Conservation (phyloP, 2,329 filamentous ascomycete species). For the Decorospora gaudefroyi region DNA sequence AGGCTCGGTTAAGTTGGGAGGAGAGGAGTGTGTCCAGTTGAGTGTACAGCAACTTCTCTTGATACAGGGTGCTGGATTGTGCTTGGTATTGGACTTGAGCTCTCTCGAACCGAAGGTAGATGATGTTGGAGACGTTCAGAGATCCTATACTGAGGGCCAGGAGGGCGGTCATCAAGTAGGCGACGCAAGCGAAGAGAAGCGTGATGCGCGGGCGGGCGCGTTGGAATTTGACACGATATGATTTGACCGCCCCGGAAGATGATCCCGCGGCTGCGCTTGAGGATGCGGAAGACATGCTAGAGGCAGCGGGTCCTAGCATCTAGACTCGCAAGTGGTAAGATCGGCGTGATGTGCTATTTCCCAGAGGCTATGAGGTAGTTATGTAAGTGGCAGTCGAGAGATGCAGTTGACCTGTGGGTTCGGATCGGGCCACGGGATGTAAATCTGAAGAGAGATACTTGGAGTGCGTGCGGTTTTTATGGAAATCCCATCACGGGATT, state of each 20-base stretch:
- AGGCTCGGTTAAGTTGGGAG: slow-evolving; percentile 10
- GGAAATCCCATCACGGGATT: too few species aligned
- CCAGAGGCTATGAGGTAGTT: too few species aligned
- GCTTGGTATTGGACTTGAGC: slow-evolving; percentile 9
- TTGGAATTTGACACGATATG: background rate
- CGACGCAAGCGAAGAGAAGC: slow-evolving; percentile 8
- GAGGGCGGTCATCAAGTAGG: slow-evolving; percentile 16
- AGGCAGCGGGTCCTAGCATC: too few species aligned
- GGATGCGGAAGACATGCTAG: background rate
- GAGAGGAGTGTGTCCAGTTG: slow-evolving; percentile 14
- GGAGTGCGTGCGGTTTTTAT: too few species aligned
- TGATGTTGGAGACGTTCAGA: slow-evolving; percentile 1
- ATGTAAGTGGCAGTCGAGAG: too few species aligned
- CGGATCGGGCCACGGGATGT: too few species aligned
- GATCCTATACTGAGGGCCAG: slow-evolving; percentile 12
- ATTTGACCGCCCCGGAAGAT: background rate
- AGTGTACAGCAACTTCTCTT: slow-evolving; percentile 12
- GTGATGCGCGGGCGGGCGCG: slow-evolving; percentile 10
- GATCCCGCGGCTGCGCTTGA: background rate
- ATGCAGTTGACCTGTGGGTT: too few species aligned
- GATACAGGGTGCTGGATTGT: background rate
- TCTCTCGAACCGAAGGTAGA: slow-evolving; percentile 6
- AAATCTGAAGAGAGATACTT: too few species aligned
- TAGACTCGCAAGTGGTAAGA: too few species aligned
- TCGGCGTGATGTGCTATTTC: too few species aligned